A percentile compares a stretch with the other conserved stretches of the same genome.
Evolutionary conservation across 805 yeast genomes (phyloP).

Genomic region (Blastobotrys terrestris): DNA sequence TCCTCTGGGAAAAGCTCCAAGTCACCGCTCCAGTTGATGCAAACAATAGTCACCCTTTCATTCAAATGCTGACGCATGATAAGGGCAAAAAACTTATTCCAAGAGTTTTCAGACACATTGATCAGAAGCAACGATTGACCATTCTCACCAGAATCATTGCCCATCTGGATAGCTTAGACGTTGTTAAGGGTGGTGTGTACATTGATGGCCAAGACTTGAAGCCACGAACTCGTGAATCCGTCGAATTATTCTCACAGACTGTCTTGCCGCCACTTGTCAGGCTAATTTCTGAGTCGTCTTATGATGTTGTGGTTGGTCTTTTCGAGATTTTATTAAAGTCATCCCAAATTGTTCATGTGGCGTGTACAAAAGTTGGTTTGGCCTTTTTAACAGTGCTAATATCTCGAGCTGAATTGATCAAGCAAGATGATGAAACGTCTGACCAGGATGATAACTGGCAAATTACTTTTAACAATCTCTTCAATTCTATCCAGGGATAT

Average conservation of each 20-base stretch:
- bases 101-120: conserved; percentile 76
- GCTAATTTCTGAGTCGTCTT: conserved; percentile 73
- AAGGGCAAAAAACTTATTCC: conserved; percentile 88
- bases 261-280: conserved; percentile 80
- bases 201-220: conserved; percentile 24
- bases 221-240: conserved; percentile 46
- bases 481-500: conserved; percentile 72
- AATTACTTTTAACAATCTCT: conserved; percentile 71
- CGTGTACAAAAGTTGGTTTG: conserved; percentile 70
- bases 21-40: conserved; percentile 53
- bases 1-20: conserved; percentile 73
- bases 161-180: conserved; percentile 71
- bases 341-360: conserved; percentile 52
- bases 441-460: conserved; percentile 61
- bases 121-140: conserved; percentile 68
- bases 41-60: conserved; percentile 70
- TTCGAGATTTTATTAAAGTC: conserved; percentile 63
- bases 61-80: conserved; percentile 73
- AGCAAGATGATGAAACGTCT: conserved; percentile 55
- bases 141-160: conserved; percentile 72
- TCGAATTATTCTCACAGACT: conserved; percentile 73
- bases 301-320: conserved; percentile 71
- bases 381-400: conserved; percentile 83
- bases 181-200: conserved; percentile 73
- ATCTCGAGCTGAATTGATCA: conserved; percentile 85